Evolutionary conservation across 495 filamentous ascomycete species (phyloP), one percentile per base, ranked within the genome.

Genomic region (Penicillium cosmopolitanum): DNA sequence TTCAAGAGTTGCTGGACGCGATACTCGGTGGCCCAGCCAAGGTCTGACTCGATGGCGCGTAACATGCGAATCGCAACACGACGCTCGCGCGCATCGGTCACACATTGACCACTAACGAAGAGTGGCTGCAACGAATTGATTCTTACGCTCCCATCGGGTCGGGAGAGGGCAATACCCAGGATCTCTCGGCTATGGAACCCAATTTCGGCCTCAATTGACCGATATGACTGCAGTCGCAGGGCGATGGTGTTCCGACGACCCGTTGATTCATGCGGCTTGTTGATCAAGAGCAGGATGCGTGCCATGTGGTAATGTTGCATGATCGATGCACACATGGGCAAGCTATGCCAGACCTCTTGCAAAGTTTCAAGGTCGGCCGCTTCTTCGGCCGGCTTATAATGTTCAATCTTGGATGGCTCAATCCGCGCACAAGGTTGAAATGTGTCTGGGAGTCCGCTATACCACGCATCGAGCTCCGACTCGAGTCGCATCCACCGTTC

Each of bases 291-390:
- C 43, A 87, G 73, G 33, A 86, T 86, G 46, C 82, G 83, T 0
- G 83, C 82, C 80, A 89, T 85, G 62, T 89, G 85, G 63, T 85
- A 89, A 58, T 79, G 78, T 65, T 87, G 85, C 83, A 87, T 87
- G 10, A 82, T 82, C 5, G 84, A 84, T 1, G 80, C 82, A 71
- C 84, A 87, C 79, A 87, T 85, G 3, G 85, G 80, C 3, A 84
- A 75, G 58, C 82, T 84, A 63, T 83, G 82, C 86, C 86, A 89
- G 18, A 84, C 75, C 68, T 87, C 86, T 2, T 81, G 77, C 52
- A 89, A 76, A 0, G 78, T 70, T 25, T 63, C 52, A 28, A 66
- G 56, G 18, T 77, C 74, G 35, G 70, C 70, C 23, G 51, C 57
- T 50, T 73, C 70, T 52, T 69, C 57, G 55, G 57, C 25, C 13